Evolutionary conservation across 106 monocot genomes (phyloP).

Genomic region (Dendrobium catenatum): DNA sequence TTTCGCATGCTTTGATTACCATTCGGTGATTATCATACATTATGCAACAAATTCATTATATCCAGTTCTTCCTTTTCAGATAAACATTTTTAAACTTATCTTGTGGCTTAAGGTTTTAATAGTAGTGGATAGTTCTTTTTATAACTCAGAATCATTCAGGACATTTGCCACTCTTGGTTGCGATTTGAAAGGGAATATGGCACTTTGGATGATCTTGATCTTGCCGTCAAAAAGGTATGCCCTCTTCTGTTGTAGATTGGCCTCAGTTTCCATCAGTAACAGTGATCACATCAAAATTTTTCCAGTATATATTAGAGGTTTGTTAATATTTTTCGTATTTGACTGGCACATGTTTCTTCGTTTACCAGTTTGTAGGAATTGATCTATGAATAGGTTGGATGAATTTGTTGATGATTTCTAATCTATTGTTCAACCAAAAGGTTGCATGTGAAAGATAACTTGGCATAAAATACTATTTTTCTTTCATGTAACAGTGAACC

Average conservation of each 20-base stretch:
- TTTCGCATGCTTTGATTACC: neutral
- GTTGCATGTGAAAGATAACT: neutral
- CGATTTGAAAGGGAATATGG: slow-evolving; percentile 93
- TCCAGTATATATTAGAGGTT: neutral
- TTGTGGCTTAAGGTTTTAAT: neutral
- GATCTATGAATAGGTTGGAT: neutral
- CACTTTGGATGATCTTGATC: slow-evolving; percentile 74
- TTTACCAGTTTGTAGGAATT: neutral
- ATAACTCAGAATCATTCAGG: slow-evolving; percentile 36
- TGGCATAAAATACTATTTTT: neutral
- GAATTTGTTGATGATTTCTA: neutral
- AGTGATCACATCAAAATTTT: neutral
- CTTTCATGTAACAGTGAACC: neutral
- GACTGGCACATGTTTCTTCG: neutral
- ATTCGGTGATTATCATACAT: neutral
- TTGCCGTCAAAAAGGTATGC: slow-evolving; percentile 75
- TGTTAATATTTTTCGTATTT: neutral
- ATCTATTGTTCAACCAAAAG: neutral
- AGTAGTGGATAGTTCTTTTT: slow-evolving; percentile 1
- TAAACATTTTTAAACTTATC: neutral
- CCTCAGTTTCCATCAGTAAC: neutral
- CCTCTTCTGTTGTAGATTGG: neutral
- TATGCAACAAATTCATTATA: neutral
- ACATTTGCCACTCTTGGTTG: slow-evolving; percentile 84
- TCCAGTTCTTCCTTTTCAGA: neutral